phyloP scores from a whole-genome alignment of 1,139 yeast species.

The Saccharomyces pastorianus region DNA sequence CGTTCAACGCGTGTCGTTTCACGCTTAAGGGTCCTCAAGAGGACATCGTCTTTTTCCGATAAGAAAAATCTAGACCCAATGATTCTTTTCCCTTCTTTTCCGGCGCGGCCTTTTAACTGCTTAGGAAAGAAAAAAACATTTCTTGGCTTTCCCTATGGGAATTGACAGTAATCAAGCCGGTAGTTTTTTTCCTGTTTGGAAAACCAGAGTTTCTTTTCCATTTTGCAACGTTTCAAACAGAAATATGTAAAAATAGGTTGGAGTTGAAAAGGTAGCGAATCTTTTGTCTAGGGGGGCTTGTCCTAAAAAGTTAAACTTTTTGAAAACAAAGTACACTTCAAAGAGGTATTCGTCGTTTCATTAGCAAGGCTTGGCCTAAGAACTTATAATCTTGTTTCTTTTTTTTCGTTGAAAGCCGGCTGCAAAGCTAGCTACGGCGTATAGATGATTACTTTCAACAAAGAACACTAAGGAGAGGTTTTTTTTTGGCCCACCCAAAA shows the following conservation, averaged over 20 bases:
- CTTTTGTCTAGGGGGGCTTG: not conserved
- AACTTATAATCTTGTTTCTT: not conserved
- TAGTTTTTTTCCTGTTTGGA: not conserved
- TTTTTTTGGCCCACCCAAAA: not conserved
- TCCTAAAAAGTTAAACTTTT: not conserved
- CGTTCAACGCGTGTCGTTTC: not conserved
- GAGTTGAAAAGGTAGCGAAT: not conserved
- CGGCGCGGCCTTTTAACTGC: not conserved
- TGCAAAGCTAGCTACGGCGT: not conserved
- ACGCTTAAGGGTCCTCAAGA: slow-evolving; percentile 1
- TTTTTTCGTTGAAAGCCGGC: slow-evolving; percentile 1
- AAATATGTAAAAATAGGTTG: not conserved
- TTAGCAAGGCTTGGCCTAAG: not conserved
- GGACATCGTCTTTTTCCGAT: not conserved
- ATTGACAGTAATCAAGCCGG: not conserved
- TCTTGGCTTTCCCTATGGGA: not conserved
- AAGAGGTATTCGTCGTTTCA: not conserved
- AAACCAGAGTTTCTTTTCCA: not conserved
- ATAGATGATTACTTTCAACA: not conserved
- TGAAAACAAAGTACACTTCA: not conserved
- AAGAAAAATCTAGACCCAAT: slow-evolving; percentile 1
- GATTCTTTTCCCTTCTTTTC: not conserved
- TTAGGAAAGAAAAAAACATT: not conserved
- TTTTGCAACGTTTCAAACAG: not conserved
- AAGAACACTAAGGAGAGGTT: not conserved